phyloP scores from a whole-genome alignment of 2,329 filamentous ascomycete species.

The Aspergillus sp. region DNA sequence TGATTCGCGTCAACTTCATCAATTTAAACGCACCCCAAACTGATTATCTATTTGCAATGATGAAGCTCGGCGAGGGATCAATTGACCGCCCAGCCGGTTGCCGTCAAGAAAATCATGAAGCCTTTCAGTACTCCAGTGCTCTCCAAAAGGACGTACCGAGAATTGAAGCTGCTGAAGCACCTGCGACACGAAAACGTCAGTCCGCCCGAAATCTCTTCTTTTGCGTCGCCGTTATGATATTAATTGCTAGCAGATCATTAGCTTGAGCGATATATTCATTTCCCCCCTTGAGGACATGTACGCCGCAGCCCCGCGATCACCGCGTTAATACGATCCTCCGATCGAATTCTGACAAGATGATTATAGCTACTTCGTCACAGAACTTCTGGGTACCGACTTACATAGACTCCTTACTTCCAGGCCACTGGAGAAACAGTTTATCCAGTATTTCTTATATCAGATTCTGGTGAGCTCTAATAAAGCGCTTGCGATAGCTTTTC shows the following conservation, averaged over 20 bases:
- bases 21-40: slow-evolving; percentile 3
- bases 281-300: slow-evolving; percentile 98
- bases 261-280: slow-evolving; percentile 98
- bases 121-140: slow-evolving; percentile 99
- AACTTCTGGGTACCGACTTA: slow-evolving; percentile 93
- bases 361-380: slow-evolving; percentile 90
- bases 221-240: slow-evolving; percentile 2
- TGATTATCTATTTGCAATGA: slow-evolving; percentile 12
- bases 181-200: slow-evolving; percentile 91
- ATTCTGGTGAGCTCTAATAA: slow-evolving; percentile 71
- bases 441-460: slow-evolving; percentile 99
- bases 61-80: slow-evolving; percentile 91
- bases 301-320: slow-evolving; percentile 30
- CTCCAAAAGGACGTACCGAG: slow-evolving; percentile 95
- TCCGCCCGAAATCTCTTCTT: slow-evolving; percentile 13
- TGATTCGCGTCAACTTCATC: background rate
- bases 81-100: slow-evolving; percentile 93
- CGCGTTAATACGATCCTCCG: background rate
- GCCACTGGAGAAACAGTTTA: slow-evolving; percentile 98
- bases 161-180: slow-evolving; percentile 96
- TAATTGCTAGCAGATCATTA: slow-evolving; percentile 71
- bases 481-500: background rate
- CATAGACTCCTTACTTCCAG: slow-evolving; percentile 92
- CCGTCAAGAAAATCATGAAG: slow-evolving; percentile 99
- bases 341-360: slow-evolving; percentile 11